Evolutionary conservation across 208 protist species (phyloP).

Genomic region (Crithidia thermophila): DNA sequence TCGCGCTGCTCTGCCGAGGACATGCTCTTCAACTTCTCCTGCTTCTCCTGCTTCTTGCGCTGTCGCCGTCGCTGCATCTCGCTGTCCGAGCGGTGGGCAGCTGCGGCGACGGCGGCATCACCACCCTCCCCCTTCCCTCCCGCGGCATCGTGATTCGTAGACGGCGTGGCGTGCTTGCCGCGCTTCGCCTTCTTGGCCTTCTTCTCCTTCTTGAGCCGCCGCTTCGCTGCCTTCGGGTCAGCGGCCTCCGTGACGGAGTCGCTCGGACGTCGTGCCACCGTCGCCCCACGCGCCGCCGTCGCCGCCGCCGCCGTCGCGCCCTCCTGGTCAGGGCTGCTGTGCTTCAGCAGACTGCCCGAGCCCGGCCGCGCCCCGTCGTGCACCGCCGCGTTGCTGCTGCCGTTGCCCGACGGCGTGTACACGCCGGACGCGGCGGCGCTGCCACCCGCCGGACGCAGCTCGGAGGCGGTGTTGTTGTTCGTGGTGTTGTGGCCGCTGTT

Average conservation of each 20-base stretch:
- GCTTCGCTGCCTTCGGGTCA: slow-evolving; percentile 33
- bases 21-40: slow-evolving; percentile 28
- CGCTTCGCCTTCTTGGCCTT: slow-evolving; percentile 7
- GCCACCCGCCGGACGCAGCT: too few species aligned
- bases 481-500: too few species aligned
- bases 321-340: slow-evolving; percentile 8
- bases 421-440: slow-evolving; percentile 1
- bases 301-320: neutral
- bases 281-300: slow-evolving; percentile 16
- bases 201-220: slow-evolving; percentile 32
- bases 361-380: neutral
- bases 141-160: neutral
- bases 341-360: slow-evolving; percentile 8
- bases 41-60: slow-evolving; percentile 31
- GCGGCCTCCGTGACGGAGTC: slow-evolving; percentile 20
- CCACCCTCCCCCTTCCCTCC: neutral
- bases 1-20: slow-evolving; percentile 25
- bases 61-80: slow-evolving; percentile 27
- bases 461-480: too few species aligned
- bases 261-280: slow-evolving; percentile 15
- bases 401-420: neutral
- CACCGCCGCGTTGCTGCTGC: neutral
- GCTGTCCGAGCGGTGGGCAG: slow-evolving; percentile 19
- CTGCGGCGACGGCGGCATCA: neutral
- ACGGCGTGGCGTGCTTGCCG: neutral